Conservation (phyloP, 2,329 filamentous ascomycete species). For the Talaromyces sp. region DNA sequence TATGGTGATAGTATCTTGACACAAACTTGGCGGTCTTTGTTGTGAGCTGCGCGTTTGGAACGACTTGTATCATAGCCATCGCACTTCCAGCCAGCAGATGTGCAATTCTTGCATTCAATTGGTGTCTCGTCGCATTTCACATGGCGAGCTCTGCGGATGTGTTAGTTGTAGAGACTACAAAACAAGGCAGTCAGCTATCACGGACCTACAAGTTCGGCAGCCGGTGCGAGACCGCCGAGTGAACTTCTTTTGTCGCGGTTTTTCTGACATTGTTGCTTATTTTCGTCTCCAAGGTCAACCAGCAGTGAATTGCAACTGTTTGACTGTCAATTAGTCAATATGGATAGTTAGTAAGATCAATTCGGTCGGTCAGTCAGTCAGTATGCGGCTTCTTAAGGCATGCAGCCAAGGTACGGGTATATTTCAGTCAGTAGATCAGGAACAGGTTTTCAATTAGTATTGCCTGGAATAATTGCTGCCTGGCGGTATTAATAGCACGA, state of each 20-base stretch:
- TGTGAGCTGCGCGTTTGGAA: conserved; percentile 1
- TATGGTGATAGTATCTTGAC: neutral
- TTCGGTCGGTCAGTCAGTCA: neutral
- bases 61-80: conserved; percentile 16
- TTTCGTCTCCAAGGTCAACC: neutral
- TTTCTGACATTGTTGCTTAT: neutral
- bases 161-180: neutral
- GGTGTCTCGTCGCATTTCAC: conserved; percentile 17
- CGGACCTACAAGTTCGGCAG: conserved; percentile 10
- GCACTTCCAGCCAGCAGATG: conserved; percentile 15
- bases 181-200: neutral
- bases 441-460: neutral
- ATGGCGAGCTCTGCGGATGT: conserved; percentile 10
- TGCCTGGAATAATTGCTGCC: neutral
- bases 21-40: neutral
- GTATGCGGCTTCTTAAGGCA: neutral
- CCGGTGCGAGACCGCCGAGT: conserved; percentile 8
- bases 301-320: neutral
- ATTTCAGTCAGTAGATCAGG: neutral
- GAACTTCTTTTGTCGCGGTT: conserved; percentile 3
- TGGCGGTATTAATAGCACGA: neutral
- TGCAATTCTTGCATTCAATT: conserved; percentile 12
- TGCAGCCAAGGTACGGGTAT: neutral
- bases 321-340: neutral
- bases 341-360: neutral